These are phyloP conservation scores for Linum trigynum DNA, from an alignment of 345 rosid genomes.

Conservation along the genomic window DNA sequence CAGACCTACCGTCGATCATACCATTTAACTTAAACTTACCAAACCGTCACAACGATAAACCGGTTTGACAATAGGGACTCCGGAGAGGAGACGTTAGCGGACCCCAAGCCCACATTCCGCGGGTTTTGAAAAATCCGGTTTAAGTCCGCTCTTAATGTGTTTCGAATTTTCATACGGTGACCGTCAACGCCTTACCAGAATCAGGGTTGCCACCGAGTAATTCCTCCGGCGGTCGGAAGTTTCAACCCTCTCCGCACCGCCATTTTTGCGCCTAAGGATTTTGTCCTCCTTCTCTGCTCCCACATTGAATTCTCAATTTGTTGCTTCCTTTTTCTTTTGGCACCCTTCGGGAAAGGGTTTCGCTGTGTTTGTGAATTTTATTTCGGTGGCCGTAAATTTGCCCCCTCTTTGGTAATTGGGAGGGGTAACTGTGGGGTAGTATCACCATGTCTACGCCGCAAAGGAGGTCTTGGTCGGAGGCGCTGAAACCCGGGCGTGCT, in stretches of 20 bases:
- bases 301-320: no score
- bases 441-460: slow-evolving; percentile 70
- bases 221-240: neutral
- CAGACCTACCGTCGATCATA: no score
- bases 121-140: slow-evolving; percentile 46
- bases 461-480: slow-evolving; percentile 60
- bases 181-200: neutral
- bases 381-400: slow-evolving; percentile 17
- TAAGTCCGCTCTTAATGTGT: slow-evolving; percentile 42
- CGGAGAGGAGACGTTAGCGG: slow-evolving; percentile 62
- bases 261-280: neutral
- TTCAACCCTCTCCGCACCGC: neutral
- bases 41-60: no score
- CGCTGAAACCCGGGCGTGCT: slow-evolving; percentile 36
- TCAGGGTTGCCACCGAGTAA: neutral
- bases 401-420: neutral
- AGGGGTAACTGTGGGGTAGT: neutral
- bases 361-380: neutral
- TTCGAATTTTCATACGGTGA: neutral
- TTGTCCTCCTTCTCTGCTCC: neutral
- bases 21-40: no score
- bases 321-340: neutral
- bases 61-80: no score
- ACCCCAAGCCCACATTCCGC: slow-evolving; percentile 50
- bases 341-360: neutral